A percentile compares a stretch with the other conserved stretches of the same genome.
phyloP scores from a whole-genome alignment of 345 rosid genomes.

The Corchorus capsularis region DNA sequence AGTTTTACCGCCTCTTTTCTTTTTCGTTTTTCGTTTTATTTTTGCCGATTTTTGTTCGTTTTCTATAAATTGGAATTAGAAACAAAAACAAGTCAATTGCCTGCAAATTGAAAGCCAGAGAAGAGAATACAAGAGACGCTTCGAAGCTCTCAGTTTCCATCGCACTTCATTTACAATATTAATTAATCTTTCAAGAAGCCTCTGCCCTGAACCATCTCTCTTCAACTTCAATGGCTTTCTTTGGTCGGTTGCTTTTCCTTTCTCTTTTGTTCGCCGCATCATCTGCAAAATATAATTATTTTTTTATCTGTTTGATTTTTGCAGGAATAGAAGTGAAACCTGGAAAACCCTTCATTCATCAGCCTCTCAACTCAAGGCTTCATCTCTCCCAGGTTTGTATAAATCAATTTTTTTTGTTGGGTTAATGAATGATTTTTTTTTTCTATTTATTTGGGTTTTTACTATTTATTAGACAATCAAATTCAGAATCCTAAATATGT shows the following conservation, averaged over 20 bases:
- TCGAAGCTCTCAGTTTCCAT: too few species aligned
- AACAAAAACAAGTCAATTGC: too few species aligned
- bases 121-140: too few species aligned
- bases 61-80: too few species aligned
- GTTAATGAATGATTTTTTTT: background rate
- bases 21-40: too few species aligned
- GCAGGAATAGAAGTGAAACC: constrained; percentile 73
- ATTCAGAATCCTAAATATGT: background rate
- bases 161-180: too few species aligned
- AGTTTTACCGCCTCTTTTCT: too few species aligned
- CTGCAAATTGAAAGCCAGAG: too few species aligned
- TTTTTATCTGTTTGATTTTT: background rate
- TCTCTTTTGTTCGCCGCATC: background rate
- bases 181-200: too few species aligned
- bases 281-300: background rate
- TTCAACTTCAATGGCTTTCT: constrained; percentile 6
- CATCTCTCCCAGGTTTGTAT: constrained; percentile 63
- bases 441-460: too few species aligned
- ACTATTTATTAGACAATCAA: background rate
- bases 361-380: constrained; percentile 46
- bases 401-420: background rate
- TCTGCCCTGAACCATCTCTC: background rate
- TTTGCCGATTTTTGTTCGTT: too few species aligned
- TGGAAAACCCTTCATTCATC: constrained; percentile 54
- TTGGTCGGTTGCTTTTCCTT: background rate